Percentiles rank a stretch among this genome's conserved stretches.
Conservation (phyloP, 108 stramenopile species). For the Conticribra weissflogii region DNA sequence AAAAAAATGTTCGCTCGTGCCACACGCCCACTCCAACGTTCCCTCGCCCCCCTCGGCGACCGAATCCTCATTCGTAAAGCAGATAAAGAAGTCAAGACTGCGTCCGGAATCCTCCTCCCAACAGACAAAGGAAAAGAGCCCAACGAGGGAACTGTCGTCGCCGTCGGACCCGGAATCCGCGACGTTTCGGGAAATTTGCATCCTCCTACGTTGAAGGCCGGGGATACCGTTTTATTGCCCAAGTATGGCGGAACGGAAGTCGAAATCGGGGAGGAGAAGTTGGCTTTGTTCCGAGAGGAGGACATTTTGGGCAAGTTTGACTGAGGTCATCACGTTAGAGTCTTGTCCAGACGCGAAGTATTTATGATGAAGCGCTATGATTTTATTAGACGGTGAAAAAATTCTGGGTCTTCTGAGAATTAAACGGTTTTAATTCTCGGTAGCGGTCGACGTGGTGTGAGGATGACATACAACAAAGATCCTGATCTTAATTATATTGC, state of each 20-base stretch:
- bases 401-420: too few relatives aligned
- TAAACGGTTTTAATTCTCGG: too few relatives aligned
- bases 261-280: conserved; percentile 89
- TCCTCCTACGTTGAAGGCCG: conserved; percentile 64
- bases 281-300: conserved; percentile 91
- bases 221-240: conserved; percentile 93
- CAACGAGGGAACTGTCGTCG: conserved; percentile 94
- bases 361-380: background rate
- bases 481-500: too few relatives aligned
- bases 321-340: conserved; percentile 16
- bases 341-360: background rate
- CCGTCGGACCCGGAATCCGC: conserved; percentile 94
- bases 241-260: conserved; percentile 96
- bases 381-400: too few relatives aligned
- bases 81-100: conserved; percentile 89
- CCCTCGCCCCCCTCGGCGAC: conserved; percentile 94
- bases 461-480: too few relatives aligned
- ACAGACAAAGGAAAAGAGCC: conserved; percentile 91
- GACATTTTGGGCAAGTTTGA: conserved; percentile 98
- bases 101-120: conserved; percentile 93
- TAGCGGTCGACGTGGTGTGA: too few relatives aligned
- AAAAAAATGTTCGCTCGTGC: conserved; percentile 37
- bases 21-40: conserved; percentile 56
- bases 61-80: conserved; percentile 92
- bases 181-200: conserved; percentile 82